Base-by-base conservation (phyloP, 2,329 filamentous ascomycete genomes). In the Conoideocrella luteorostrata region DNA sequence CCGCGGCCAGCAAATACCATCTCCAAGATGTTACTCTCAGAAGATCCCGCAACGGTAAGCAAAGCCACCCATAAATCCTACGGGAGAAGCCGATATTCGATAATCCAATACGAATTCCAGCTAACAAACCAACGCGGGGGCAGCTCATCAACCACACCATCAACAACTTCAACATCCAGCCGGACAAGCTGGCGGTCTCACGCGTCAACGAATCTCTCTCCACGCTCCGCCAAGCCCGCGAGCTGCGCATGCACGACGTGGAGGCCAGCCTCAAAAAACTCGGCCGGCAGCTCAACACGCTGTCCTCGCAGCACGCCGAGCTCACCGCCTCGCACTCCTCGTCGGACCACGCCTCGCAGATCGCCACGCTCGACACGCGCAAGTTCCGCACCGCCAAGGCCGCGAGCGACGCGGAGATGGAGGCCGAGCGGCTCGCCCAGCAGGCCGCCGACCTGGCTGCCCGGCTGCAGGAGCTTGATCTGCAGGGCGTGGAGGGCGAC, bases 341-440 rank as follows among this genome's bases (percentile, higher is more conserved):
- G 0, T 76, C 83, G 5, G 80, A 80, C 47, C 91, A 97, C 68
- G 88, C 90, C 5, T 82, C 81, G 28, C 80, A 87, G 59, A 95
- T 97, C 50, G 76, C 93, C 17, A 78, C 84, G 32, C 82, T 96
- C 48, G 91, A 97, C 66, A 95, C 88, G 2, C 82, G 90, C 54
- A 96, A 96, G 61, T 97, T 97, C 68, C 84, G 89, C 54, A 84
- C 88, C 45, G 91, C 91, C n/a, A 97, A 97, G 66, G 81, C 86
- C 13, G 88, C 87, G 0, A 84, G 80, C 2, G 91, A 97, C 61
- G 72, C 93, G 6, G 90, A 96, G 69, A 89, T 91, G 59, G 93
- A 98, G 68, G 86, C 86, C n/a, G 91, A 97, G 71, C 77, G 91
- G n/a, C 70, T 97, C 36, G 82, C 86, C 45, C 78, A 80, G 5